Conservation (phyloP, 805 yeast species). For the Candida taoyuanica region DNA sequence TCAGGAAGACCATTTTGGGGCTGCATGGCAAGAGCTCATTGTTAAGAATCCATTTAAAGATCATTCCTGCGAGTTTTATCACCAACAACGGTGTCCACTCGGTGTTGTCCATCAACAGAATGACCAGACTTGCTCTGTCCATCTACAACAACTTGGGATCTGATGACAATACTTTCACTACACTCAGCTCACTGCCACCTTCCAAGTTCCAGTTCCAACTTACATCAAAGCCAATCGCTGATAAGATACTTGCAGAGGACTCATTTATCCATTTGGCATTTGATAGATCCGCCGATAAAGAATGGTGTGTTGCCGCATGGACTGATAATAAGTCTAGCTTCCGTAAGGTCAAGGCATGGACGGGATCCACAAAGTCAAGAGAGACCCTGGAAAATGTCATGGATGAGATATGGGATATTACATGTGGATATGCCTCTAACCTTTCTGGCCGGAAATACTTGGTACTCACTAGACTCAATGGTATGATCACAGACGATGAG, state of each 20-base stretch:
- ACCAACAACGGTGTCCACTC: slow-evolving; percentile 31
- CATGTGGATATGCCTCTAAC: slow-evolving; percentile 38
- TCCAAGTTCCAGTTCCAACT: slow-evolving; percentile 40
- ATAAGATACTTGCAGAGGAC: slow-evolving; percentile 53
- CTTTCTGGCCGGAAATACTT: slow-evolving; percentile 46
- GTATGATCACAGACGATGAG: slow-evolving; percentile 78
- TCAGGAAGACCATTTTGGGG: slow-evolving; percentile 33
- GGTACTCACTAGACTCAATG: slow-evolving; percentile 65
- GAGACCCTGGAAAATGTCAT: slow-evolving; percentile 50
- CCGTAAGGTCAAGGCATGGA: slow-evolving; percentile 63
- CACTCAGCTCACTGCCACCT: slow-evolving; percentile 39
- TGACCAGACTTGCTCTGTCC: slow-evolving; percentile 44
- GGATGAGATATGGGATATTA: slow-evolving; percentile 62
- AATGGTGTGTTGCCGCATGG: slow-evolving; percentile 88
- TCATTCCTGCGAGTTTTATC: slow-evolving; percentile 39
- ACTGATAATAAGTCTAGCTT: slow-evolving; percentile 75
- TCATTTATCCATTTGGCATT: slow-evolving; percentile 81
- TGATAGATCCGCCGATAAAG: slow-evolving; percentile 72
- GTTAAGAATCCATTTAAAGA: slow-evolving; percentile 27
- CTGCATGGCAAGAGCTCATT: slow-evolving; percentile 2
- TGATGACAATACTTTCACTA: slow-evolving; percentile 30
- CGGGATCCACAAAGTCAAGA: slow-evolving; percentile 32
- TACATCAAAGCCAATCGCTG: slow-evolving; percentile 32
- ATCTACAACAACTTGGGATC: slow-evolving; percentile 56
- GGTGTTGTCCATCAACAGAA: slow-evolving; percentile 30